A percentile compares a stretch with the other conserved stretches of the same genome.
Evolutionary conservation across 805 yeast species (phyloP).

Genomic region (Candida argentea): DNA sequence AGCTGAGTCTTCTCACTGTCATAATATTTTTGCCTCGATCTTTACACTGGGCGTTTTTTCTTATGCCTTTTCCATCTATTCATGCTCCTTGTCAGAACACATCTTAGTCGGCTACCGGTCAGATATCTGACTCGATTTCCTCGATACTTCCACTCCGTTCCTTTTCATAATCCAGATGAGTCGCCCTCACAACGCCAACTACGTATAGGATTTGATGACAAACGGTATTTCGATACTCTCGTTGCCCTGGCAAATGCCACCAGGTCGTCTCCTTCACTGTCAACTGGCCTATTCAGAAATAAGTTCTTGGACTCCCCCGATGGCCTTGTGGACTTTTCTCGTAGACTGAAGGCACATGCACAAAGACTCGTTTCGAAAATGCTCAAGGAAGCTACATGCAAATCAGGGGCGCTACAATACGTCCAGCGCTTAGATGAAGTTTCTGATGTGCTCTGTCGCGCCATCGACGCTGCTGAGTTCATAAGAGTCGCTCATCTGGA

Average conservation of each 20-base stretch:
- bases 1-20: too few species aligned
- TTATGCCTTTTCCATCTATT: too few species aligned
- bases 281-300: constrained; percentile 65
- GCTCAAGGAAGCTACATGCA: constrained; percentile 25
- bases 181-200: too few species aligned
- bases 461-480: constrained; percentile 89
- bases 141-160: too few species aligned
- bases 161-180: too few species aligned
- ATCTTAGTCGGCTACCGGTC: too few species aligned
- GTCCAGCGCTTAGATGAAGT: constrained; percentile 66
- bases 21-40: too few species aligned
- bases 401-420: constrained; percentile 37
- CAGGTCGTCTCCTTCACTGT: constrained; percentile 6
- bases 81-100: too few species aligned
- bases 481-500: constrained; percentile 83
- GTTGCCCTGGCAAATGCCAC: constrained; percentile 17
- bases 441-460: constrained; percentile 83
- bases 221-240: constrained; percentile 43
- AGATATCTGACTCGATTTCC: too few species aligned
- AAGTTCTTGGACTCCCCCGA: constrained; percentile 57
- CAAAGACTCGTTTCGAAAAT: constrained; percentile 50
- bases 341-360: constrained; percentile 56
- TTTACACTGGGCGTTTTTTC: too few species aligned
- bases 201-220: constrained; percentile 51
- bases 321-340: constrained; percentile 61